Evolutionary conservation across 73 alveolate genomes (phyloP), one percentile per base, ranked within the genome.

Genomic region (Diophrys sp.): DNA sequence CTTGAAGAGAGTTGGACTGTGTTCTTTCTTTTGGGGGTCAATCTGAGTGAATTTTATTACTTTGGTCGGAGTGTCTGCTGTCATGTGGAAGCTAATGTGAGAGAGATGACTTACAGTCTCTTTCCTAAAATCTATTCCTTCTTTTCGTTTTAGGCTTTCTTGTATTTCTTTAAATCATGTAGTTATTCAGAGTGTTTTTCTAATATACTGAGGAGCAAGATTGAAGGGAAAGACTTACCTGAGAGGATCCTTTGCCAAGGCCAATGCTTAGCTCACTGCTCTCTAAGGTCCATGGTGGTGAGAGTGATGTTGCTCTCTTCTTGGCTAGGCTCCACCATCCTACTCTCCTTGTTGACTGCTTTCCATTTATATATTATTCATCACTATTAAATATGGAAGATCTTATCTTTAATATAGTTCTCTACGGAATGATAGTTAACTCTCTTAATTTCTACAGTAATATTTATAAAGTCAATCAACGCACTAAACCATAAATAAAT

Each of bases 211-310:
- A 44, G 62, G 62, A 44, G 8, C 62, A 26, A 54, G 27, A 23
- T 53, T 25, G 18, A 18, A 56, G 29, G 8, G 75, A 74, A 55
- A 44, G n/a, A 55, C 30, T 18, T 33, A 28, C 56, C 29, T 75
- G 29, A 75, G 29, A 53, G 56, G 75, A 26, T 26, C 56, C 56
- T 54, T 75, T 18, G 29, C 67, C n/a, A 23, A 29, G 29, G 1
- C 69, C 67, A 11, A 34, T 1, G 24, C 69, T 70, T 70, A 11
- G 70, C 27, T 70, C 27, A 23, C 78, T 25, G 62, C 78, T 67
- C 11, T 67, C 29, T 23, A n/a, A n/a, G n/a, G n/a, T n/a, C n/a
- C n/a, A n/a, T n/a, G n/a, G n/a, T n/a, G n/a, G n/a, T n/a, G n/a
- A n/a, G n/a, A n/a, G n/a, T n/a, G n/a, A n/a, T n/a, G n/a, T n/a